These are phyloP conservation scores for Eucalyptus cloeziana DNA, from an alignment of 345 rosid genomes.

Conservation along the genomic window DNA sequence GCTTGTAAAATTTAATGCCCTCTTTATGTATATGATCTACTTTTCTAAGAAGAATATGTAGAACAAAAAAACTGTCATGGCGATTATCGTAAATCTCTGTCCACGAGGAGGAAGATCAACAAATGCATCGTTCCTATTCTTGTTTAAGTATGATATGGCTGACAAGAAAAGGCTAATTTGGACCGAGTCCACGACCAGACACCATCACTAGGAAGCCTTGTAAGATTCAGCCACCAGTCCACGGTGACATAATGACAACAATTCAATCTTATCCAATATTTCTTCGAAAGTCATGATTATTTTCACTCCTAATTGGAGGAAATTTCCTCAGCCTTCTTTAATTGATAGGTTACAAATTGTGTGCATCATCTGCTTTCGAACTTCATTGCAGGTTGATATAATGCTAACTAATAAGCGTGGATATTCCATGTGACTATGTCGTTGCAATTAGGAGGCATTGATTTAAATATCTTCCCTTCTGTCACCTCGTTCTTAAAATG, in stretches of 20 bases:
- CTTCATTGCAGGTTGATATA: too few species aligned
- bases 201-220: too few species aligned
- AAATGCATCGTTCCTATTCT: neutral
- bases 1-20: neutral
- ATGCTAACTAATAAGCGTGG: neutral
- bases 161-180: too few species aligned
- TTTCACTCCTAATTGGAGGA: neutral
- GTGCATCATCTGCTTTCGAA: neutral
- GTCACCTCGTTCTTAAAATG: neutral
- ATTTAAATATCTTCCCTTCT: too few species aligned
- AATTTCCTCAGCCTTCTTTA: neutral
- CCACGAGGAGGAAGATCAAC: neutral
- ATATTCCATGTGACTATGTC: neutral
- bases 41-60: too few species aligned
- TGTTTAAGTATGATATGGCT: neutral
- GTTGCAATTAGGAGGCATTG: neutral
- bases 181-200: too few species aligned
- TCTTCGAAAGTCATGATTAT: neutral
- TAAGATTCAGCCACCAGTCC: too few species aligned
- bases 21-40: neutral
- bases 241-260: neutral
- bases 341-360: neutral
- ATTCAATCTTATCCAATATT: neutral
- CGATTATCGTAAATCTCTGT: neutral
- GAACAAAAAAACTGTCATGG: neutral